Percentiles rank a stretch among this genome's conserved stretches.
Conservation (phyloP, 192 early-diverging fungal species). For the Thamnidium elegans region DNA sequence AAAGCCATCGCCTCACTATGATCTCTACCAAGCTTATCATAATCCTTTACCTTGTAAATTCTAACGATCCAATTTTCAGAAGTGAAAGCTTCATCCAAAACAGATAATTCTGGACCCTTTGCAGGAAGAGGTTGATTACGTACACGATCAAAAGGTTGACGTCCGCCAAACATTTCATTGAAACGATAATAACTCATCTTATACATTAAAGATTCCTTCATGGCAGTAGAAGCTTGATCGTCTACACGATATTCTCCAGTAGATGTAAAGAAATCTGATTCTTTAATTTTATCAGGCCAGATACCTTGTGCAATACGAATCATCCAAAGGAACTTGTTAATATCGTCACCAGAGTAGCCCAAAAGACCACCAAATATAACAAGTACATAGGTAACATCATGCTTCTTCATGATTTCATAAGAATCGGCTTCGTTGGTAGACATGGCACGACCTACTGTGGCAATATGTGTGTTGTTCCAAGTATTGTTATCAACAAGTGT, state of each 20-base stretch:
- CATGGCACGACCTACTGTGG: slow-evolving; percentile 93
- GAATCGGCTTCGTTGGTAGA: slow-evolving; percentile 86
- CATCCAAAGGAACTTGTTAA: slow-evolving; percentile 99
- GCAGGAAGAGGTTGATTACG: slow-evolving; percentile 72
- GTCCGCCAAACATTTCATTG: slow-evolving; percentile 78
- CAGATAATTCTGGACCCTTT: slow-evolving; percentile 74
- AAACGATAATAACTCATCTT: slow-evolving; percentile 98
- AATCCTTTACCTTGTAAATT: slow-evolving; percentile 96
- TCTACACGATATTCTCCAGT: slow-evolving; percentile 93
- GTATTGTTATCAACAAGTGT: slow-evolving; percentile 99
- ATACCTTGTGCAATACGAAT: slow-evolving; percentile 95
- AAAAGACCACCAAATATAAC: slow-evolving; percentile 96
- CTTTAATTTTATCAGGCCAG: slow-evolving; percentile 92
- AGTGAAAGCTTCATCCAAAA: slow-evolving; percentile 92
- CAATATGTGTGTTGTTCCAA: slow-evolving; percentile 99
- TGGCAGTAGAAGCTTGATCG: slow-evolving; percentile 81
- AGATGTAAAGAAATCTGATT: slow-evolving; percentile 82
- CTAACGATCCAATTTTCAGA: slow-evolving; percentile 98
- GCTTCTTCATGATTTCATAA: slow-evolving; percentile 85
- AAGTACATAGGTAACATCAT: slow-evolving; percentile 97
- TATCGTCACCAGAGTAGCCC: slow-evolving; percentile 99
- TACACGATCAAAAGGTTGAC: slow-evolving; percentile 78
- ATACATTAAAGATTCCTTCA: slow-evolving; percentile 94
- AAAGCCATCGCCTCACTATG: slow-evolving; percentile 63
- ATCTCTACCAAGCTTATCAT: slow-evolving; percentile 87